Conservation (phyloP, 805 yeast genomes). For the Saccharomycopsis vini region DNA sequence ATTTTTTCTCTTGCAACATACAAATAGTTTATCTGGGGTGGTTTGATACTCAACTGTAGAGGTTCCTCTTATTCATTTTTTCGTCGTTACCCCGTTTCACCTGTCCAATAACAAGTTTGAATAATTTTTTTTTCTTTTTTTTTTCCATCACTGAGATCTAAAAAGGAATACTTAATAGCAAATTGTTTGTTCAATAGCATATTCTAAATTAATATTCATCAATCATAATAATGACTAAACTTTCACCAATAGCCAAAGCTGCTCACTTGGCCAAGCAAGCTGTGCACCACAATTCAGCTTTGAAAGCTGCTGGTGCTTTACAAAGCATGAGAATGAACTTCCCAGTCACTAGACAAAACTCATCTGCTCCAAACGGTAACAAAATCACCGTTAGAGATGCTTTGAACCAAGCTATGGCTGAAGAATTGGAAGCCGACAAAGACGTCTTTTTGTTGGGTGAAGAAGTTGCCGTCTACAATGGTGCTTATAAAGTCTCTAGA, state of each 20-base stretch:
- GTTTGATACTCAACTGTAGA: too few species aligned
- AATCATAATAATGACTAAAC: conserved; percentile 13
- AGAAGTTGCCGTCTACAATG: conserved; percentile 98
- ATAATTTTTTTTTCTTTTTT: too few species aligned
- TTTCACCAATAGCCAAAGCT: conserved; percentile 17
- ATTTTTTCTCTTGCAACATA: too few species aligned
- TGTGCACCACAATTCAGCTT: conserved; percentile 3
- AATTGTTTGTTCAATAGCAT: too few species aligned
- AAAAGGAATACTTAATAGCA: too few species aligned
- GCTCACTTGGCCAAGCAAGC: conserved; percentile 16
- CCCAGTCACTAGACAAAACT: conserved; percentile 11
- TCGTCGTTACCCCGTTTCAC: too few species aligned
- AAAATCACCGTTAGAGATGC: conserved; percentile 95
- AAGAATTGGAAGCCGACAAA: conserved; percentile 93
- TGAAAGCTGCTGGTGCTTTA: conserved; percentile 8
- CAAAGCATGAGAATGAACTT: conserved; percentile 15
- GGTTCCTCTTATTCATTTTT: too few species aligned
- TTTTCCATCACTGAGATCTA: too few species aligned
- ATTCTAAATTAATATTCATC: too few species aligned
- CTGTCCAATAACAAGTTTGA: too few species aligned
- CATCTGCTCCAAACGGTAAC: conserved; percentile 37
- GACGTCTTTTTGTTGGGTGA: conserved; percentile 95
- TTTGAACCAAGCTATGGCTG: conserved; percentile 87
- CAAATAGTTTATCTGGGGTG: too few species aligned
- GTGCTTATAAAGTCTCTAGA: conserved; percentile 96